A percentile compares a stretch with the other conserved stretches of the same genome.
Conservation (phyloP, 306 rosid species). For the Alnus rubra region DNA sequence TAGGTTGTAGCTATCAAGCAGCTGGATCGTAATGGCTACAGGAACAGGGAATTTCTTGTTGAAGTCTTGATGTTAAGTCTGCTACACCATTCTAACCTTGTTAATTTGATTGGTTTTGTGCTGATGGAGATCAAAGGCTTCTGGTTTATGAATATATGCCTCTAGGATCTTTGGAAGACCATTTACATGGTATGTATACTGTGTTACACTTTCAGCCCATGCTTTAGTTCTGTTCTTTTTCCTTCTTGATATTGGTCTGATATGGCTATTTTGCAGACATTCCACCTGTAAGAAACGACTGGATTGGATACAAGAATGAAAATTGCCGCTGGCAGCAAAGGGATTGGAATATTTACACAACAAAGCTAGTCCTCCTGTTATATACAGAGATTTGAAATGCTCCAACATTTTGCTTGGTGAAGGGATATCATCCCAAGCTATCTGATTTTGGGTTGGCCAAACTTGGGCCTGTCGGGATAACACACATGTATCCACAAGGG, state of each 20-base stretch:
- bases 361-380: conserved; percentile 95
- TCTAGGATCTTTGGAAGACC: conserved; percentile 90
- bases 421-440: conserved; percentile 80
- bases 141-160: conserved; percentile 91
- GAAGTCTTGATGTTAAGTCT: conserved; percentile 94
- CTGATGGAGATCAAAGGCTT: conserved; percentile 98
- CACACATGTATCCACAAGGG: conserved; percentile 94
- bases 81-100: conserved; percentile 93
- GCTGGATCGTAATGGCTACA: conserved; percentile 87
- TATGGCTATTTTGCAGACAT: conserved; percentile 52
- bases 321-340: conserved; percentile 88
- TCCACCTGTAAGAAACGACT: conserved; percentile 66
- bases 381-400: conserved; percentile 88
- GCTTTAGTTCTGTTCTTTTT: conserved; percentile 1
- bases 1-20: conserved; percentile 91
- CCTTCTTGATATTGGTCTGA: background rate
- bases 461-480: conserved; percentile 91
- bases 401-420: conserved; percentile 90
- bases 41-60: conserved; percentile 91
- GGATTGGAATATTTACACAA: conserved; percentile 91
- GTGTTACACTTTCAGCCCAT: conserved; percentile 6
- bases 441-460: conserved; percentile 96
- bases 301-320: conserved; percentile 90
- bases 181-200: conserved; percentile 65
- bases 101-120: conserved; percentile 90